Percentiles rank a stretch among this genome's conserved stretches.
Evolutionary conservation across 176 grass and related monocot genomes (phyloP).

Genomic region (Oryza punctata): DNA sequence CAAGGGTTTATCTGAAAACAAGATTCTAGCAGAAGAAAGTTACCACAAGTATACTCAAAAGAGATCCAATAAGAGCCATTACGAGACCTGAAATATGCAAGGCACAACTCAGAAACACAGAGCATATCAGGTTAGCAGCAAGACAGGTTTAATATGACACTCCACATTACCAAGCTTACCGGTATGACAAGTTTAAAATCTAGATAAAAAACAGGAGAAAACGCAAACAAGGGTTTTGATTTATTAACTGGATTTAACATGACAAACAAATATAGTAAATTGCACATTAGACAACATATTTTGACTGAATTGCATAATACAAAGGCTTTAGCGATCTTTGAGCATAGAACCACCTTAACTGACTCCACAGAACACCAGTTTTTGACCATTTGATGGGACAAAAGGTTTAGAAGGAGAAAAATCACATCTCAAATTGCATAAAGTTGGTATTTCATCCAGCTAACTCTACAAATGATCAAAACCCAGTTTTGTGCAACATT

Average conservation of each 20-base stretch:
- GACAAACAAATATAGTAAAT: neutral
- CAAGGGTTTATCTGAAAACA: neutral
- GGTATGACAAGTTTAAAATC: neutral
- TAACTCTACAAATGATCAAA: neutral
- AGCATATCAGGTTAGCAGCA: neutral
- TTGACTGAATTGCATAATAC: neutral
- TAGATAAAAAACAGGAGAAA: neutral
- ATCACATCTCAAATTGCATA: neutral
- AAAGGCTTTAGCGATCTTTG: neutral
- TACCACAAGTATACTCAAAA: constrained; percentile 96
- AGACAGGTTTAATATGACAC: neutral
- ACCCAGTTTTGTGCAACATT: neutral
- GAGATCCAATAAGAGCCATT: constrained; percentile 95
- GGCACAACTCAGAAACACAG: constrained; percentile 6
- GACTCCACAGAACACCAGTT: neutral
- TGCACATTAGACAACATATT: neutral
- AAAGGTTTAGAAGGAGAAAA: neutral
- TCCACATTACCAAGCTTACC: neutral
- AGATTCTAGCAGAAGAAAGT: neutral
- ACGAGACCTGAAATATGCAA: constrained; percentile 75
- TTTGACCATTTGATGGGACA: neutral
- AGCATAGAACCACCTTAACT: neutral
- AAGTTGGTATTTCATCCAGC: neutral
- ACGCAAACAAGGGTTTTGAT: neutral
- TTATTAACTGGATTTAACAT: neutral